Percentiles rank a stretch among this genome's conserved stretches.
These are phyloP conservation scores for Kazachstania africana DNA, from an alignment of 805 yeast genomes.

Conservation along the genomic window DNA sequence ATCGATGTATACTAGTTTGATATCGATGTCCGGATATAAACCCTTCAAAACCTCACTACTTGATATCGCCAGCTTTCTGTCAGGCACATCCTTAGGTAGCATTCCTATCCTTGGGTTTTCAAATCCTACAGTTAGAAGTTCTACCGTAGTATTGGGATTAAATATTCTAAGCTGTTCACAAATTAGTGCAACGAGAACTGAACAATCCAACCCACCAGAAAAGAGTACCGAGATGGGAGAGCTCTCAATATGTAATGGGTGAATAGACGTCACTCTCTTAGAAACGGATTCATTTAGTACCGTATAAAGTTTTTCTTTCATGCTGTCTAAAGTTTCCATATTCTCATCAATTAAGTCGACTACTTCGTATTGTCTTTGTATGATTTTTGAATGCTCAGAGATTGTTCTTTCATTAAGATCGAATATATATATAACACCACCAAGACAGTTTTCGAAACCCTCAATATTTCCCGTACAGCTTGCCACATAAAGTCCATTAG, in stretches of 20 bases:
- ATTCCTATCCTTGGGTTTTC: constrained; percentile 72
- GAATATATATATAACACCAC: constrained; percentile 38
- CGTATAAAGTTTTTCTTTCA: constrained; percentile 15
- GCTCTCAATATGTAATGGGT: constrained; percentile 37
- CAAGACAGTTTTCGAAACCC: constrained; percentile 42
- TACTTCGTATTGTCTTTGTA: constrained; percentile 10
- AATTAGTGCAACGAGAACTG: constrained; percentile 53
- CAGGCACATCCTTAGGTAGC: constrained; percentile 65
- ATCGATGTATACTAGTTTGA: constrained; percentile 54
- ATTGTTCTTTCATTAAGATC: constrained; percentile 21
- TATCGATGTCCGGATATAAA: constrained; percentile 31
- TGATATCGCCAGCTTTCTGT: constrained; percentile 58
- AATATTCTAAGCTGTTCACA: constrained; percentile 21
- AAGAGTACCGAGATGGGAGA: constrained; percentile 52
- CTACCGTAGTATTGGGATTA: constrained; percentile 32
- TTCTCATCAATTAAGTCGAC: constrained; percentile 13
- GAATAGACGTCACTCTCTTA: constrained; percentile 47
- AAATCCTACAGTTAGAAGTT: constrained; percentile 85
- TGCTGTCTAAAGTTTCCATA: constrained; percentile 2
- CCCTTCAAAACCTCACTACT: constrained; percentile 44
- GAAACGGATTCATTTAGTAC: constrained; percentile 31
- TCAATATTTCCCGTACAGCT: constrained; percentile 27
- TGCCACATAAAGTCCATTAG: constrained; percentile 33
- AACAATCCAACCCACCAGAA: constrained; percentile 94
- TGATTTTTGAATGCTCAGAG: constrained; percentile 7